These are phyloP conservation scores for Botrytis medusae DNA, from an alignment of 2,329 filamentous ascomycete genomes.

Conservation along the genomic window DNA sequence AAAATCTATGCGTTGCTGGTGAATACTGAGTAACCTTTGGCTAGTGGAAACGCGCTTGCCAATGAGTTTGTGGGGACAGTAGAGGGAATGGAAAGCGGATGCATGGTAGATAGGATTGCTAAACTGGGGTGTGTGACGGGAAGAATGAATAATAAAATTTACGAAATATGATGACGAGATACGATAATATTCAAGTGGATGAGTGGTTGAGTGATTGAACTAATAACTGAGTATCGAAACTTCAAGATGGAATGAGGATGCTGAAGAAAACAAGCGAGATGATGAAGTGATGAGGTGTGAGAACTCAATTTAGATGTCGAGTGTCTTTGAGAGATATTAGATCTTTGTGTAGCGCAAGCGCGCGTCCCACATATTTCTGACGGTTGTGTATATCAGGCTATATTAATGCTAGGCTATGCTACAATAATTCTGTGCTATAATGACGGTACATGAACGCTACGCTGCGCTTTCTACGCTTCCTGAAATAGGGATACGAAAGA, in stretches of 20 bases:
- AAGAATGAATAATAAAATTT: neutral
- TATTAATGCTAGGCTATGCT: too few species aligned
- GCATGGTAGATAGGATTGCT: neutral
- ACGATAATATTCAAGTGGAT: neutral
- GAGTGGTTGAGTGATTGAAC: neutral
- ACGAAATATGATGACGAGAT: neutral
- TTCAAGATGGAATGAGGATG: neutral
- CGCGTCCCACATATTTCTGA: too few species aligned
- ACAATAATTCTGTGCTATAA: too few species aligned
- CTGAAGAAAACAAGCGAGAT: neutral
- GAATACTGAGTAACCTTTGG: neutral
- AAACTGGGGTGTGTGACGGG: neutral
- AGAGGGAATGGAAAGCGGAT: neutral
- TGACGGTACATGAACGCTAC: too few species aligned
- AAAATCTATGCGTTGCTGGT: neutral
- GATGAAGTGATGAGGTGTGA: neutral
- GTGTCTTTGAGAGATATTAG: too few species aligned
- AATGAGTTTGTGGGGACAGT: neutral
- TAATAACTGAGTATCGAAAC: neutral
- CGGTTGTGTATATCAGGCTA: too few species aligned
- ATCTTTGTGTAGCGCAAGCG: too few species aligned
- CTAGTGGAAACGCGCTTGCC: neutral
- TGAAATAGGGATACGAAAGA: neutral
- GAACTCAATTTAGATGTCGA: too few species aligned
- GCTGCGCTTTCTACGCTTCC: too few species aligned